Conservation (phyloP, 2,329 filamentous ascomycete genomes). For the Clarireedia paspali region DNA sequence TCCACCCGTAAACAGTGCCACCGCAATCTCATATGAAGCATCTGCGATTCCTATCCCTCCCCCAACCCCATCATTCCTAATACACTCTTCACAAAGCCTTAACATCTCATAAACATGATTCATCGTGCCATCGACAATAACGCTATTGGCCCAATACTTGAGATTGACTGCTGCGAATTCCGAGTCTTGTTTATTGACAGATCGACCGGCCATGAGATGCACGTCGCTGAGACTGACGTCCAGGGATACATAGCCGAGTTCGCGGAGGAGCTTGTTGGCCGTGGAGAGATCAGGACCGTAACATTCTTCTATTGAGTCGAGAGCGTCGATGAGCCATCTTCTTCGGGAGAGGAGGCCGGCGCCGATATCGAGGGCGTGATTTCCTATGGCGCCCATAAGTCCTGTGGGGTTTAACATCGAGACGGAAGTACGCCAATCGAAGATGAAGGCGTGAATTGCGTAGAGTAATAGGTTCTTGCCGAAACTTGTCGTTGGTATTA, state of each 20-base stretch:
- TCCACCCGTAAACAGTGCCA: constrained; percentile 23
- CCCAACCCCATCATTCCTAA: neutral
- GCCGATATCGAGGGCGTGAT: constrained; percentile 21
- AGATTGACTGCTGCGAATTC: constrained; percentile 25
- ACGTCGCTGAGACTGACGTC: constrained; percentile 25
- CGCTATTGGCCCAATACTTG: constrained; percentile 24
- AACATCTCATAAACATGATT: constrained; percentile 16
- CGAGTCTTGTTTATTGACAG: constrained; percentile 18
- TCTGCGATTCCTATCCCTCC: neutral
- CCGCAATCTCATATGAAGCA: constrained; percentile 19
- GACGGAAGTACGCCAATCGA: constrained; percentile 25
- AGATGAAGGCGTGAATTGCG: constrained; percentile 25
- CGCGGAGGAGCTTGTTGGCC: constrained; percentile 18
- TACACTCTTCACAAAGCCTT: neutral
- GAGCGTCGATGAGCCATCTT: constrained; percentile 21
- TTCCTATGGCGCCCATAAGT: constrained; percentile 21
- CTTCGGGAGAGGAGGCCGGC: constrained; percentile 15
- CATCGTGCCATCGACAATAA: constrained; percentile 22
- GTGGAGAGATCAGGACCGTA: constrained; percentile 13
- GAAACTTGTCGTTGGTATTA: constrained; percentile 18
- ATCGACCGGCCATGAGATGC: constrained; percentile 25
- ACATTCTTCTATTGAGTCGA: constrained; percentile 23
- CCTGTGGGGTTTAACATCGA: constrained; percentile 26
- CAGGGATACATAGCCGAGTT: constrained; percentile 21
- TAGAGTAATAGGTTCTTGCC: constrained; percentile 25